Percentiles rank a stretch among this genome's conserved stretches.
phyloP scores from a whole-genome alignment of 257 asterid species.

The Avicennia marina region DNA sequence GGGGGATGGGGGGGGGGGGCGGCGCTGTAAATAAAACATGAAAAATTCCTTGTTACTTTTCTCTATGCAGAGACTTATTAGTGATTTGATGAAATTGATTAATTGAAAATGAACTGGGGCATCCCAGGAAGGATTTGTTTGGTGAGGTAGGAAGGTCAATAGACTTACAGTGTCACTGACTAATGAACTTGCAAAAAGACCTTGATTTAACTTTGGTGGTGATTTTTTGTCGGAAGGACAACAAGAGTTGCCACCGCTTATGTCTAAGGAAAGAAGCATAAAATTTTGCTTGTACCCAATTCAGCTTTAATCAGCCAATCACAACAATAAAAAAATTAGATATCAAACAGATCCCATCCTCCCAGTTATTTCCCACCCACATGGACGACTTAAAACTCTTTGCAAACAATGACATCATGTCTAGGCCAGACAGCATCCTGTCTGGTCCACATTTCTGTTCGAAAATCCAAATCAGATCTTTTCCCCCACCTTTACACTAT shows the following conservation, averaged over 20 bases:
- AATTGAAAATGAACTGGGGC: too few species aligned
- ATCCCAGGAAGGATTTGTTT: too few species aligned
- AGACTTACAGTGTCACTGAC: too few species aligned
- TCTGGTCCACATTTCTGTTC: too few species aligned
- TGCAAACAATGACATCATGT: neutral
- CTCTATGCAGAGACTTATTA: too few species aligned
- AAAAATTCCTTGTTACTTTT: too few species aligned
- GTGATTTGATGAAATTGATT: too few species aligned
- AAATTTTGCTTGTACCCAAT: conserved; percentile 25
- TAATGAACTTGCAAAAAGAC: neutral
- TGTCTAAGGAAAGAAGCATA: conserved; percentile 46
- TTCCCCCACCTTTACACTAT: too few species aligned
- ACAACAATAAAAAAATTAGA: neutral
- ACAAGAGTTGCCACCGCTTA: conserved; percentile 17
- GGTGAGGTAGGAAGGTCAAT: too few species aligned
- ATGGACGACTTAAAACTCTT: conserved; percentile 8
- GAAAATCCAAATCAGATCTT: too few species aligned
- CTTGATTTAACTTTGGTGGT: conserved; percentile 10
- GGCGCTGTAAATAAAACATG: too few species aligned
- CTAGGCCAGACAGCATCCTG: neutral
- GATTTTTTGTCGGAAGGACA: conserved; percentile 22
- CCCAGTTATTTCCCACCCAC: conserved; percentile 21
- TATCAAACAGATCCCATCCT: conserved; percentile 6
- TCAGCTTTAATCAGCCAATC: conserved; percentile 10
- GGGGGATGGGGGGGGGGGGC: too few species aligned